Evolutionary conservation across 2,329 filamentous ascomycete genomes (phyloP).

Genomic region (Fusarium oxysporum): DNA sequence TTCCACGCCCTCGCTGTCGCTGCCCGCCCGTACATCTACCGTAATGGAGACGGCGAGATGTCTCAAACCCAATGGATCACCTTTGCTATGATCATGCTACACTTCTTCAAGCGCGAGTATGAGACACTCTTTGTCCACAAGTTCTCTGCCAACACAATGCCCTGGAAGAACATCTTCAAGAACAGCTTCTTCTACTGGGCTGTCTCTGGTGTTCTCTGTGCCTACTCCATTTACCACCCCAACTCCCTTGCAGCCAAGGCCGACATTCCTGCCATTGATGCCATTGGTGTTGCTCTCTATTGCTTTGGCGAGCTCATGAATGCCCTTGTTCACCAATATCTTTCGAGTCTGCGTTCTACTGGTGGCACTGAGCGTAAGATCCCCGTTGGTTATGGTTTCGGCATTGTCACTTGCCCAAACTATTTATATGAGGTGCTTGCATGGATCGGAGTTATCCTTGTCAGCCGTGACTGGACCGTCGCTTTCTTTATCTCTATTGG

Average conservation of each 20-base stretch:
- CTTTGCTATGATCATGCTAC: conserved; percentile 78
- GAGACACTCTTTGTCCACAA: conserved; percentile 96
- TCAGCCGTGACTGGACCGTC: conserved; percentile 83
- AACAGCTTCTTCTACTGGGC: conserved; percentile 97
- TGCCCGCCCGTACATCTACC: conserved; percentile 73
- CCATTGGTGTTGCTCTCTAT: conserved; percentile 77
- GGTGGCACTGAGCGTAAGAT: conserved; percentile 91
- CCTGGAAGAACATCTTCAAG: conserved; percentile 88
- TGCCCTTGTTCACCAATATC: conserved; percentile 80
- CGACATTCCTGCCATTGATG: conserved; percentile 64
- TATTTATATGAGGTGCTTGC: conserved; percentile 93
- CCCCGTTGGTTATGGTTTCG: conserved; percentile 85
- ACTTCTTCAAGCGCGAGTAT: conserved; percentile 95
- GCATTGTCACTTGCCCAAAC: conserved; percentile 92
- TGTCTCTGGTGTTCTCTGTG: conserved; percentile 81
- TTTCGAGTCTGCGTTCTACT: conserved; percentile 79
- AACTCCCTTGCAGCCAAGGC: conserved; percentile 72
- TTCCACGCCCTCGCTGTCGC: conserved; percentile 82
- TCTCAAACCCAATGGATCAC: conserved; percentile 77
- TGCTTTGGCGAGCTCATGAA: conserved; percentile 84
- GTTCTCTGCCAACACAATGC: conserved; percentile 96
- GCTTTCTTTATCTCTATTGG: conserved; percentile 81
- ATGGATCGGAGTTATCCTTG: conserved; percentile 85
- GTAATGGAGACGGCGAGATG: conserved; percentile 62
- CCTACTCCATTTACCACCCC: conserved; percentile 87